A percentile compares a stretch with the other conserved stretches of the same genome.
Conservation (phyloP, 2,329 filamentous ascomycete genomes). For the Cyanodermella asteris region DNA sequence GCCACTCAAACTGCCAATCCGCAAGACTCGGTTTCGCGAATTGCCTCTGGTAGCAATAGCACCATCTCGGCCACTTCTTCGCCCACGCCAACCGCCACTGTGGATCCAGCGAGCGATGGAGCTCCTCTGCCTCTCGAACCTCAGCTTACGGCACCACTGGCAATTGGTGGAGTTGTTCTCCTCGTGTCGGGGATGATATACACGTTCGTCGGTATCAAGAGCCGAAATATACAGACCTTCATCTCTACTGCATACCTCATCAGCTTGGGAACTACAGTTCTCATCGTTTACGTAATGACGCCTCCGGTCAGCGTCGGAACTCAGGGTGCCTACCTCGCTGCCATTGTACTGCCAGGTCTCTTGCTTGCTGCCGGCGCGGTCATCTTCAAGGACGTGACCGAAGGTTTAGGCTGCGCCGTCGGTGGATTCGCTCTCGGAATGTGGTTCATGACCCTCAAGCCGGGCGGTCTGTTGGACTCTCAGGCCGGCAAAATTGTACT, state of each 20-base stretch:
- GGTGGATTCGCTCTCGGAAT: conserved; percentile 71
- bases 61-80: too few species aligned
- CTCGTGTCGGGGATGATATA: conserved; percentile 50
- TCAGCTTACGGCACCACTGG: conserved; percentile 57
- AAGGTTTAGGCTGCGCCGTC: conserved; percentile 66
- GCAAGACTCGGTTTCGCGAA: too few species aligned
- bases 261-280: conserved; percentile 51
- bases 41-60: too few species aligned
- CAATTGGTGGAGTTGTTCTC: conserved; percentile 55
- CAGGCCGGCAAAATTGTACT: conserved; percentile 47
- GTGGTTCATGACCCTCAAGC: conserved; percentile 67
- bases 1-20: too few species aligned
- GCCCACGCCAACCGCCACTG: too few species aligned
- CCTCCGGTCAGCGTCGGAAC: conserved; percentile 51
- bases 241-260: conserved; percentile 56
- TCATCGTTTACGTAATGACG: conserved; percentile 77
- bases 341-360: conserved; percentile 47
- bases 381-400: conserved; percentile 65
- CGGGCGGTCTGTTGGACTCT: conserved; percentile 49
- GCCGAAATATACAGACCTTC: conserved; percentile 55
- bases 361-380: conserved; percentile 53
- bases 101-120: too few species aligned
- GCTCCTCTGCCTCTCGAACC: conserved; percentile 57
- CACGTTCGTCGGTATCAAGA: conserved; percentile 62
- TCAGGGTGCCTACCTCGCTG: conserved; percentile 74